These are phyloP conservation scores for Phaeotremella fagi DNA, from an alignment of 768 basidiomycete species.

Conservation along the genomic window DNA sequence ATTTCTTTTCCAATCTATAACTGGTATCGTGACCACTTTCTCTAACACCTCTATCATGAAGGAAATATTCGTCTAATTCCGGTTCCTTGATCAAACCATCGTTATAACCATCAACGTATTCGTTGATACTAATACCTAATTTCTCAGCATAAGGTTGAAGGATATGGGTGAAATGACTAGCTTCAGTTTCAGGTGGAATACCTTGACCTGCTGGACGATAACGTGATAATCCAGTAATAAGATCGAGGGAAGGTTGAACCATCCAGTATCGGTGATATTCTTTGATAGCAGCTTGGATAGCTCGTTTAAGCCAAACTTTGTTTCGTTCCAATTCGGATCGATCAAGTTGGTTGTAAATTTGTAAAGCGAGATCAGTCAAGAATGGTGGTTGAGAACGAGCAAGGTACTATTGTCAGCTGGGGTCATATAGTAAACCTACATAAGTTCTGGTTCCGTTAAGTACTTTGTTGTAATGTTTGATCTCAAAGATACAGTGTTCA, in stretches of 20 bases:
- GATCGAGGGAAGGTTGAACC: constrained; percentile 87
- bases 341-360: constrained; percentile 94
- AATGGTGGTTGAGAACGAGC: constrained; percentile 96
- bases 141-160: constrained; percentile 91
- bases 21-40: constrained; percentile 96
- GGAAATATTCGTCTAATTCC: constrained; percentile 89
- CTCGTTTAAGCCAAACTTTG: constrained; percentile 86
- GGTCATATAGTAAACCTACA: constrained; percentile 32
- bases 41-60: constrained; percentile 92
- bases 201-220: constrained; percentile 91
- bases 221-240: constrained; percentile 87
- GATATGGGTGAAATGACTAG: constrained; percentile 95
- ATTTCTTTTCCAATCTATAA: constrained; percentile 95
- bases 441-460: constrained; percentile 87
- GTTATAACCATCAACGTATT: constrained; percentile 96
- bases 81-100: constrained; percentile 76
- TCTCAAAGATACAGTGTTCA: constrained; percentile 98
- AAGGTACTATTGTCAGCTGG: constrained; percentile 64
- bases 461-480: constrained; percentile 88
- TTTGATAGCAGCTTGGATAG: constrained; percentile 95
- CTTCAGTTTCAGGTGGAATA: constrained; percentile 98
- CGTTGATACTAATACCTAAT: constrained; percentile 85
- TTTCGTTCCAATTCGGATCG: constrained; percentile 73
- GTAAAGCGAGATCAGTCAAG: constrained; percentile 96
- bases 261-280: constrained; percentile 99